These are phyloP conservation scores for Macrocybe gigantea DNA, from an alignment of 768 basidiomycete genomes.

Conservation along the genomic window DNA sequence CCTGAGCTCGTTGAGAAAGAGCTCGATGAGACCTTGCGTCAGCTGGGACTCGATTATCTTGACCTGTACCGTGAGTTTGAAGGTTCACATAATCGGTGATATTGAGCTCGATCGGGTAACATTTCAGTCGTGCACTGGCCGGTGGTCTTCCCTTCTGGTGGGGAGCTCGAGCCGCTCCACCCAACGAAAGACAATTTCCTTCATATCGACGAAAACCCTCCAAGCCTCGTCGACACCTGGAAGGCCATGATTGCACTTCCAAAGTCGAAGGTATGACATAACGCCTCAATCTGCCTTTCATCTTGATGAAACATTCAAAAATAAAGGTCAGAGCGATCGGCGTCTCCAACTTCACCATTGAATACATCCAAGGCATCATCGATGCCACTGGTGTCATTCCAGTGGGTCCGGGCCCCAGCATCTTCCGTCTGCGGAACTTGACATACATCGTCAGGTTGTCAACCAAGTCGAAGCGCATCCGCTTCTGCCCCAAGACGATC, in stretches of 20 bases:
- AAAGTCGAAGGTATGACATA: slow-evolving; percentile 55
- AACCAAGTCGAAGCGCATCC: slow-evolving; percentile 89
- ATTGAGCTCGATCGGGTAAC: background rate
- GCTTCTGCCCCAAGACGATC: slow-evolving; percentile 67
- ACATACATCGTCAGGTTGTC: slow-evolving; percentile 30
- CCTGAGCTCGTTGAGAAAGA: slow-evolving; percentile 64
- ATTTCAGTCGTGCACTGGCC: slow-evolving; percentile 74
- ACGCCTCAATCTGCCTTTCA: background rate
- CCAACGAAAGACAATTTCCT: slow-evolving; percentile 36
- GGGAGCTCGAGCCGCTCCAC: slow-evolving; percentile 49
- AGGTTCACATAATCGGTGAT: background rate
- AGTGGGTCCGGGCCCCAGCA: slow-evolving; percentile 26
- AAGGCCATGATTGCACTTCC: slow-evolving; percentile 69
- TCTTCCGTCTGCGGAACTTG: background rate
- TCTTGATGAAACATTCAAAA: background rate
- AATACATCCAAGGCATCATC: slow-evolving; percentile 61
- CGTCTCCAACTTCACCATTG: slow-evolving; percentile 76
- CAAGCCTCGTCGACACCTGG: slow-evolving; percentile 74
- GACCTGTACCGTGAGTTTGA: slow-evolving; percentile 66
- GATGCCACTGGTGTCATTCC: slow-evolving; percentile 69
- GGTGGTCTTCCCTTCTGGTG: slow-evolving; percentile 55
- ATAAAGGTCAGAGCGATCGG: slow-evolving; percentile 62
- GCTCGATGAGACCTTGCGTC: slow-evolving; percentile 68
- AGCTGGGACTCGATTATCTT: slow-evolving; percentile 71
- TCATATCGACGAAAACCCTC: slow-evolving; percentile 49